Conservation (phyloP, 2,329 filamentous ascomycete genomes). For the Clonostachys rhizophaga region DNA sequence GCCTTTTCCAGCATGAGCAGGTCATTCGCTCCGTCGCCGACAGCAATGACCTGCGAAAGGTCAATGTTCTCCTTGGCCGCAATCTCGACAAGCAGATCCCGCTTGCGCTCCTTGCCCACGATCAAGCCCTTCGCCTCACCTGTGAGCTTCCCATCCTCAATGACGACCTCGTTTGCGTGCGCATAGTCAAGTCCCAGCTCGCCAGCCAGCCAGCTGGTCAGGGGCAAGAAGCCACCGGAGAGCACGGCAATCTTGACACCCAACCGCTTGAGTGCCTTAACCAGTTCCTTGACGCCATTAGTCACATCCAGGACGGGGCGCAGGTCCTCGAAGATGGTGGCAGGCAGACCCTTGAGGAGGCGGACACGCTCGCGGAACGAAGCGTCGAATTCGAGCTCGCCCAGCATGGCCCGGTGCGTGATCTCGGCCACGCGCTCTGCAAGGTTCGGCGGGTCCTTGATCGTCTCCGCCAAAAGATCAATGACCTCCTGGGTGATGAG, state of each 20-base stretch:
- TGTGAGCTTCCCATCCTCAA: constrained; percentile 58
- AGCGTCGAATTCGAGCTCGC: constrained; percentile 86
- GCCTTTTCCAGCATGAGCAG: constrained; percentile 74
- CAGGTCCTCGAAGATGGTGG: constrained; percentile 73
- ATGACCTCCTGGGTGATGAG: constrained; percentile 97
- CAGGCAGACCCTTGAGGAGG: constrained; percentile 76
- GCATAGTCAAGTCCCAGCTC: constrained; percentile 84
- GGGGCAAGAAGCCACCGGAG: constrained; percentile 85
- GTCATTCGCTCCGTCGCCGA: constrained; percentile 82
- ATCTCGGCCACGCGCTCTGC: constrained; percentile 81
- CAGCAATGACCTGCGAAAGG: constrained; percentile 64
- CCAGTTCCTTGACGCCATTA: constrained; percentile 70
- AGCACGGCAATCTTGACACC: constrained; percentile 87
- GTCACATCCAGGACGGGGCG: constrained; percentile 75
- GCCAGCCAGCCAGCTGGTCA: constrained; percentile 80
- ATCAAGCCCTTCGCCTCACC: constrained; percentile 70
- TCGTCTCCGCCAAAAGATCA: constrained; percentile 82
- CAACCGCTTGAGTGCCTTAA: constrained; percentile 68
- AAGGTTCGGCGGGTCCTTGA: constrained; percentile 65
- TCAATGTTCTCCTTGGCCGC: constrained; percentile 62
- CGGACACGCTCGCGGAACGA: constrained; percentile 77
- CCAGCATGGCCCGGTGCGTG: constrained; percentile 90
- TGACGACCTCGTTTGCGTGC: constrained; percentile 77
- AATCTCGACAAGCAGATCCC: constrained; percentile 66
- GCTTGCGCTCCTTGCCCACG: constrained; percentile 72